A percentile compares a stretch with the other conserved stretches of the same genome.
Conservation (phyloP, 2,329 filamentous ascomycete species). For the Hyphodiscus sp. region DNA sequence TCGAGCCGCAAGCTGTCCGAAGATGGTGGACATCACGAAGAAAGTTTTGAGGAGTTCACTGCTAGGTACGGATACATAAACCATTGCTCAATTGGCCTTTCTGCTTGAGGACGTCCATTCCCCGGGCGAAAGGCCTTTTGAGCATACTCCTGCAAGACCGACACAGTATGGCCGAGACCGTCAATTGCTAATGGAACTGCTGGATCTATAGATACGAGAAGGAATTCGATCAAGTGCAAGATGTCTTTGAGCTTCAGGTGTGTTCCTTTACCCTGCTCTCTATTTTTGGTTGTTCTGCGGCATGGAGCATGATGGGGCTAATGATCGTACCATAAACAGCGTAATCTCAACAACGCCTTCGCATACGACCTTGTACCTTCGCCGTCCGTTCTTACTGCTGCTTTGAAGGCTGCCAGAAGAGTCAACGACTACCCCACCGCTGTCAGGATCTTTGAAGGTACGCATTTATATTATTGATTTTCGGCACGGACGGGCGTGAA, state of each 20-base stretch:
- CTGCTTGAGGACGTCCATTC: neutral
- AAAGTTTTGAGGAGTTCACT: constrained; percentile 98
- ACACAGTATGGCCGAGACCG: constrained; percentile 15
- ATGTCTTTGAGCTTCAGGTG: constrained; percentile 99
- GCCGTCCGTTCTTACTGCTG: constrained; percentile 81
- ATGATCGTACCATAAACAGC: constrained; percentile 41
- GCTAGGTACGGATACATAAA: constrained; percentile 61
- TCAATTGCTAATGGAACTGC: constrained; percentile 35
- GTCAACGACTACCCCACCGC: constrained; percentile 99
- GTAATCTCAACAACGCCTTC: constrained; percentile 99
- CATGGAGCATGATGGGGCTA: constrained; percentile 4
- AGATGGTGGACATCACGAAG: constrained; percentile 68
- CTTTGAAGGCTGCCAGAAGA: constrained; percentile 85
- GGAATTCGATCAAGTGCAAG: constrained; percentile 95
- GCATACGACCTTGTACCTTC: constrained; percentile 99
- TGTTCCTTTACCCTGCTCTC: constrained; percentile 24
- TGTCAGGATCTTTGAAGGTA: constrained; percentile 98
- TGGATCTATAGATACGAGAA: constrained; percentile 78
- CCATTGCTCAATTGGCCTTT: constrained; percentile 17
- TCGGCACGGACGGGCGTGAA: neutral
- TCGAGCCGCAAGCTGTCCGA: constrained; percentile 41
- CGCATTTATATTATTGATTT: constrained; percentile 25
- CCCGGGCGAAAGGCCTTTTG: constrained; percentile 9
- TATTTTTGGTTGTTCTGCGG: neutral
- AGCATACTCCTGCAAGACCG: constrained; percentile 19